Conservation (phyloP, 2,329 filamentous ascomycete genomes). For the Akanthomyces dipterigenus region DNA sequence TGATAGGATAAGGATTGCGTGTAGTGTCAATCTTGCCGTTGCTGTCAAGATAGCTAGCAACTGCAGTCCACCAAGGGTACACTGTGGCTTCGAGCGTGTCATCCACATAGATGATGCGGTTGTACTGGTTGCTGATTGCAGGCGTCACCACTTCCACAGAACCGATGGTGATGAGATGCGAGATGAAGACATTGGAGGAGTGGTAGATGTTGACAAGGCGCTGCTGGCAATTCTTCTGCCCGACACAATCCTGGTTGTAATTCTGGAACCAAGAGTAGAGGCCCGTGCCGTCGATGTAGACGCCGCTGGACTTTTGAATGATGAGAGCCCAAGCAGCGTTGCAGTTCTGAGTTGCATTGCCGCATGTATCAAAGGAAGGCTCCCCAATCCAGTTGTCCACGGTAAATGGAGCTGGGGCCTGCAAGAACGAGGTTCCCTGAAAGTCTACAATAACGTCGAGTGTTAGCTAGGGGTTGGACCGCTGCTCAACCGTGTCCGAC, state of each 20-base stretch:
- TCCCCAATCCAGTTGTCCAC: neutral
- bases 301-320: constrained; percentile 16
- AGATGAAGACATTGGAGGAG: too few relatives aligned
- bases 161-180: too few relatives aligned
- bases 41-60: too few relatives aligned
- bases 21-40: too few relatives aligned
- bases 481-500: neutral
- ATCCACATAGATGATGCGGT: too few relatives aligned
- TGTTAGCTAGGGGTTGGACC: too few relatives aligned
- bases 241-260: constrained; percentile 22
- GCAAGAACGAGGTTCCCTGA: constrained; percentile 13
- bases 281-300: constrained; percentile 22
- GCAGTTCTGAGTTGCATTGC: constrained; percentile 12
- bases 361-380: constrained; percentile 13
- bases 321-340: constrained; percentile 20
- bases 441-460: constrained; percentile 9
- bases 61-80: too few relatives aligned
- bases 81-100: too few relatives aligned
- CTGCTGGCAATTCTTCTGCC: constrained; percentile 19
- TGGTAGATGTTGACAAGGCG: constrained; percentile 15
- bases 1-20: too few relatives aligned
- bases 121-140: too few relatives aligned
- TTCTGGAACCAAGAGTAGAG: constrained; percentile 23
- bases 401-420: constrained; percentile 15
- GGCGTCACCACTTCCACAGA: too few relatives aligned